Conservation (phyloP, 1,284 basidiomycete genomes). For the Stereum hirsutum region DNA sequence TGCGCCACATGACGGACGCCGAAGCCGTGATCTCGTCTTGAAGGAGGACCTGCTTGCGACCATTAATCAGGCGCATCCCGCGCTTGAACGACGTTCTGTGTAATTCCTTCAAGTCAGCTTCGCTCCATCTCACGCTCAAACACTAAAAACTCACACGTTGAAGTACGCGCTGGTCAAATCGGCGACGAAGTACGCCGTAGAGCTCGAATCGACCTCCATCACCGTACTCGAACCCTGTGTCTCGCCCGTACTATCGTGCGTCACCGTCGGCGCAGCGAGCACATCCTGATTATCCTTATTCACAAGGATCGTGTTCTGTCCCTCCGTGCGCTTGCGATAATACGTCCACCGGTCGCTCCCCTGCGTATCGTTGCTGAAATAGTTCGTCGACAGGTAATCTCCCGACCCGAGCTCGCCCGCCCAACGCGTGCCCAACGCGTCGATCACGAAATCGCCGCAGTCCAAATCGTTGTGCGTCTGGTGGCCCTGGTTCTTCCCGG, state of each 20-base stretch:
- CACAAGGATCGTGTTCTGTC: conserved; percentile 92
- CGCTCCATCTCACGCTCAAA: background rate
- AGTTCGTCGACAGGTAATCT: conserved; percentile 66
- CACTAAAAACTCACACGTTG: conserved; percentile 46
- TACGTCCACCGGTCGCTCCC: conserved; percentile 74
- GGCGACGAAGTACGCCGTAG: conserved; percentile 78
- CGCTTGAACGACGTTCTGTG: conserved; percentile 63
- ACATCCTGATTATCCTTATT: conserved; percentile 79
- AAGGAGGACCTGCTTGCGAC: conserved; percentile 82
- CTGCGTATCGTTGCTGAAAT: conserved; percentile 70
- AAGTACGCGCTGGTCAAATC: conserved; percentile 81
- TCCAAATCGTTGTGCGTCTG: conserved; percentile 95
- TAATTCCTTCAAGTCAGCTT: conserved; percentile 6
- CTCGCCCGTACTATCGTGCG: conserved; percentile 52
- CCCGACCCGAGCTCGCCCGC: conserved; percentile 91
- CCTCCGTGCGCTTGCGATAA: conserved; percentile 94
- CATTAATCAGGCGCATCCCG: conserved; percentile 84
- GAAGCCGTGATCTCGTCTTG: conserved; percentile 76
- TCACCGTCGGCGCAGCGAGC: conserved; percentile 52
- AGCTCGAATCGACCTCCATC: conserved; percentile 46
- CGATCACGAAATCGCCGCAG: conserved; percentile 89
- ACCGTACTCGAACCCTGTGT: conserved; percentile 78
- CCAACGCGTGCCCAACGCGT: conserved; percentile 93
- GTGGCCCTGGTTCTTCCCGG: conserved; percentile 67
- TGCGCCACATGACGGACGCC: conserved; percentile 75